These are phyloP conservation scores for Trichoderma semiorbis DNA, from an alignment of 2,329 filamentous ascomycete species.

Conservation along the genomic window DNA sequence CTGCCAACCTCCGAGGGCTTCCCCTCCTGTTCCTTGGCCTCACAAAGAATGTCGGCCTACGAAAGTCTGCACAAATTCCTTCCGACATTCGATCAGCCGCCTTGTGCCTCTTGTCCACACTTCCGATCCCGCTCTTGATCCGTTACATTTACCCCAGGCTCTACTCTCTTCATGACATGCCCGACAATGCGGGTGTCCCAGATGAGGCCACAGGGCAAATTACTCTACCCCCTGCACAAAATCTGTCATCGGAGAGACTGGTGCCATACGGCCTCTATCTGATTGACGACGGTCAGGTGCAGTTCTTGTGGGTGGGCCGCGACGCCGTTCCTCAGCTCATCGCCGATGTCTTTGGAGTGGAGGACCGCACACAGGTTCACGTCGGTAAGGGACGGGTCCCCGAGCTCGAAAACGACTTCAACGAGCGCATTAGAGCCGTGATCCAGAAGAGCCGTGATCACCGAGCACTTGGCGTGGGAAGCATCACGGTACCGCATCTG, in stretches of 20 bases:
- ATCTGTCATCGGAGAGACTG: constrained; percentile 83
- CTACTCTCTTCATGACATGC: constrained; percentile 94
- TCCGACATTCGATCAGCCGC: constrained; percentile 91
- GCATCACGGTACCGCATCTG: constrained; percentile 86
- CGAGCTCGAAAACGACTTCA: constrained; percentile 92
- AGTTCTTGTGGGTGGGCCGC: constrained; percentile 94
- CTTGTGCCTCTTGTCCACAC: constrained; percentile 87
- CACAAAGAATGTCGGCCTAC: constrained; percentile 92
- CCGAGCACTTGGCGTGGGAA: constrained; percentile 80
- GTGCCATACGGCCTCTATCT: constrained; percentile 90
- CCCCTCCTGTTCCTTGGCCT: constrained; percentile 88
- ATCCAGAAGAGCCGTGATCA: constrained; percentile 90
- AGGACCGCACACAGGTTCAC: constrained; percentile 78
- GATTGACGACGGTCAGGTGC: constrained; percentile 94
- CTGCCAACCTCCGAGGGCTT: constrained; percentile 82
- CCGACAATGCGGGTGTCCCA: constrained; percentile 82
- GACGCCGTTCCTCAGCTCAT: constrained; percentile 89
- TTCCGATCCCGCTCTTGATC: constrained; percentile 83
- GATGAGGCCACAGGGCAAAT: constrained; percentile 86
- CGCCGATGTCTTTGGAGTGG: constrained; percentile 82
- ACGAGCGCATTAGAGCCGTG: constrained; percentile 85
- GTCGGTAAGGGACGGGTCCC: constrained; percentile 88
- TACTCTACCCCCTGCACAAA: constrained; percentile 76
- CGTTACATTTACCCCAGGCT: constrained; percentile 87
- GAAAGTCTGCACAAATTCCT: constrained; percentile 90